Percentiles rank a stretch among this genome's conserved stretches.
Evolutionary conservation across 441 rosid genomes (phyloP).

Genomic region (Gossypium gossypioides): DNA sequence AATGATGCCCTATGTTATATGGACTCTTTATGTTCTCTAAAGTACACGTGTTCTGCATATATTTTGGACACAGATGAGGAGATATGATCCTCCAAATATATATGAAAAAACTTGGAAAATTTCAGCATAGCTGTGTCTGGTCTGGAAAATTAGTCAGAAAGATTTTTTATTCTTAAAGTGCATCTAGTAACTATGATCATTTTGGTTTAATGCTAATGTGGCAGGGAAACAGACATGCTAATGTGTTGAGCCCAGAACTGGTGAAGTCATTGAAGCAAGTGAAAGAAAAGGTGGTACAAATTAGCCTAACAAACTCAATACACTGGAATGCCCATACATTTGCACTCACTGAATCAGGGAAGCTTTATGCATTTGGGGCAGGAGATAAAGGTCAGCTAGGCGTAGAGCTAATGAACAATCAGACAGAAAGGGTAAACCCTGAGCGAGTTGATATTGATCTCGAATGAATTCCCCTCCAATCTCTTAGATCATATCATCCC

Average conservation of each 20-base stretch:
- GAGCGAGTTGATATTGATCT: conserved; percentile 58
- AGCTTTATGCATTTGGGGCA: conserved; percentile 73
- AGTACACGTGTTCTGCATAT: neutral
- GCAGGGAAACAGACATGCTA: conserved; percentile 55
- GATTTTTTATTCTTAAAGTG: neutral
- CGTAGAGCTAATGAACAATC: conserved; percentile 46
- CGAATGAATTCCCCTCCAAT: conserved; percentile 13
- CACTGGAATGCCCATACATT: conserved; percentile 89
- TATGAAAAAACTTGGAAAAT: neutral
- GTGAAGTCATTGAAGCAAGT: conserved; percentile 68
- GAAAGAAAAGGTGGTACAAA: conserved; percentile 67
- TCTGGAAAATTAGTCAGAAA: neutral
- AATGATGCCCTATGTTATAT: neutral
- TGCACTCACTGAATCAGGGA: conserved; percentile 81
- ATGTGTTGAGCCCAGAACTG: conserved; percentile 65
- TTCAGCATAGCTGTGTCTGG: neutral
- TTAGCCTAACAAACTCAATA: conserved; percentile 73
- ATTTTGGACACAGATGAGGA: neutral
- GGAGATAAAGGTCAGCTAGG: conserved; percentile 98
- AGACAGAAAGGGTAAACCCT: conserved; percentile 60
- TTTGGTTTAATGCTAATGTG: neutral
- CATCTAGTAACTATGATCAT: neutral
- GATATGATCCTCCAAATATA: neutral
- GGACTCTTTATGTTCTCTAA: neutral
- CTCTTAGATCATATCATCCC: conserved; percentile 9